Base-by-base conservation (phyloP, 2,329 filamentous ascomycete species). In the Emmonsiellopsis sp. region DNA sequence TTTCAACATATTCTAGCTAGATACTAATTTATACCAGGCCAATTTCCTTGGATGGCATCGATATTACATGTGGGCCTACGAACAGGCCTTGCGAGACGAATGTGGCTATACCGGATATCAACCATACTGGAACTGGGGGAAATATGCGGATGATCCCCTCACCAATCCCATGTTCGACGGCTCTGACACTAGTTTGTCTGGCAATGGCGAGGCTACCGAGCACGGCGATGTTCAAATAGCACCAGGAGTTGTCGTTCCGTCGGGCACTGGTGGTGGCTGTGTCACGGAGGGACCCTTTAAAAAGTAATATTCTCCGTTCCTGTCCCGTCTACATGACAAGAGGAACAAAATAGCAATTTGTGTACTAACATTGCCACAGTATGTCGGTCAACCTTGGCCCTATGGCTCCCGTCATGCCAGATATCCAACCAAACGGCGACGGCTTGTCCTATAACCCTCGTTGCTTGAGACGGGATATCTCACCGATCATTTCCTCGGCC, bases 61-160 rank as follows among this genome's bases (percentile, higher is more conserved):
- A 33, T 67, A 68, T 48, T 68, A 66, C 53, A 56, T 66, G 43
- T 62, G 56, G 37, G 58, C 63, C 6, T 71, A 68, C 53, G 71
- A 73, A 54, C 59, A 63, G 51, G 65, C 65, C 11, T 61, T 73
- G 5, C 61, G 63, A 42, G 58, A 70, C 3, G 65, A 72, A 55
- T 73, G 71, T 43, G 64, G 65, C 10, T 73, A 72, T 56, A 60
- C 56, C 5, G 70, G 69, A 3, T 62, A 61, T 2, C 67, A 70
- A 40, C 70, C 71, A 27, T 68, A 65, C 56, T 64, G 62, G 62
- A 58, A 64, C 55, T 61, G 56, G 57, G 55, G 53, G 31, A 52
- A 58, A 42, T 60, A 53, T 27, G 56, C 47, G 7, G 27, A 52
- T 40, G 54, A 60, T 46, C 56, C 55, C 7, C n/a, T 39, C 5